These are phyloP conservation scores for Vickermania ingenoplastis DNA, from an alignment of 208 protist species.

Conservation along the genomic window DNA sequence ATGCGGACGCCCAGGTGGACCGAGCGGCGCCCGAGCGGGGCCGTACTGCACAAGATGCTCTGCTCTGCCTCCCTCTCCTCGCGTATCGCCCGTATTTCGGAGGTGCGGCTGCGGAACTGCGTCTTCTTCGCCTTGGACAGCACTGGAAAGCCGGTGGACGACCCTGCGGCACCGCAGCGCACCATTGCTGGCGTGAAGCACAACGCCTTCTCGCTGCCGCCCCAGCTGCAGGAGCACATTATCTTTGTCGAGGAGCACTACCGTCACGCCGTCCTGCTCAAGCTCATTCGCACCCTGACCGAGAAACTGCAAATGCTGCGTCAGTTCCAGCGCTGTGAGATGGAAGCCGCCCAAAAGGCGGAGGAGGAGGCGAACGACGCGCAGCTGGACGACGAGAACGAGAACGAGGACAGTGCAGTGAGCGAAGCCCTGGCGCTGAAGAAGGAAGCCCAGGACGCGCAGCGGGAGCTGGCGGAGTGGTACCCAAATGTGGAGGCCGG, in stretches of 20 bases:
- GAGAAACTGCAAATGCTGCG: not conserved
- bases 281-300: slow-evolving; percentile 50
- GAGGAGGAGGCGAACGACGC: slow-evolving; percentile 1
- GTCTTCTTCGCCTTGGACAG: slow-evolving; percentile 71
- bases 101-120: slow-evolving; percentile 81
- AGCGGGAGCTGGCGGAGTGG: not conserved
- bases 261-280: slow-evolving; percentile 76
- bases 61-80: slow-evolving; percentile 87
- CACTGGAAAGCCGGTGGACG: slow-evolving; percentile 31
- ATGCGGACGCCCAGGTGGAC: slow-evolving; percentile 6
- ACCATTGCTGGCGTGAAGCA: slow-evolving; percentile 12
- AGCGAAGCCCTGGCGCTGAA: slow-evolving; percentile 3
- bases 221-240: slow-evolving; percentile 74
- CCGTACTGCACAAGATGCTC: slow-evolving; percentile 70
- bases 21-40: not conserved
- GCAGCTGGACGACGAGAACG: slow-evolving; percentile 8
- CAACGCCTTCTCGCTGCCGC: slow-evolving; percentile 75
- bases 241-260: slow-evolving; percentile 76
- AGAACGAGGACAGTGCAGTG: slow-evolving; percentile 10
- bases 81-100: slow-evolving; percentile 67
- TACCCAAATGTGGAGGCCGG: slow-evolving; percentile 48
- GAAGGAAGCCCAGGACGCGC: not conserved
- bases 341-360: not conserved
- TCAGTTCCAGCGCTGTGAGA: not conserved
- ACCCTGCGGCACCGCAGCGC: not conserved